Conservation (phyloP, 257 asterid species). For the Solanum ossicruentum region DNA sequence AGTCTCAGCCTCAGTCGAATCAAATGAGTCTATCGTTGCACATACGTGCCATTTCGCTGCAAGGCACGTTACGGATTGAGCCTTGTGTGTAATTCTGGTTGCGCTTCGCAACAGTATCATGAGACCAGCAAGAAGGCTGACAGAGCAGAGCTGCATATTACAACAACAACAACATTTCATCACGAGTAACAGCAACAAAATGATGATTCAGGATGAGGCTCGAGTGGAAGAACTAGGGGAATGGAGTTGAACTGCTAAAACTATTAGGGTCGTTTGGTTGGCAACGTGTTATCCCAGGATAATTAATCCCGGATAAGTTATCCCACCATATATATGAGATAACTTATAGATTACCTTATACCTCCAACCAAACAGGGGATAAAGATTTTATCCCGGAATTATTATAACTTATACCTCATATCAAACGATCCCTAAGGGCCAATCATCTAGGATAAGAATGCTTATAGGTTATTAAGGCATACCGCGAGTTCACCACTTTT, state of each 20-base stretch:
- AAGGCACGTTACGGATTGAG: slow-evolving; percentile 9
- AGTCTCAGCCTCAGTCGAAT: slow-evolving; percentile 1
- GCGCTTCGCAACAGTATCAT: slow-evolving; percentile 13
- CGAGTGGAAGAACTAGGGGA: background rate
- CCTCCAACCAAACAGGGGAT: no score
- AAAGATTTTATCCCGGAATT: no score
- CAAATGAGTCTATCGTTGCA: slow-evolving; percentile 10
- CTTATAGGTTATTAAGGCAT: background rate
- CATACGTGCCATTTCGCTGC: slow-evolving; percentile 19
- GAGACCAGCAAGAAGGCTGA: slow-evolving; percentile 10
- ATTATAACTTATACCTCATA: no score
- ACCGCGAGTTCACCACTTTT: slow-evolving; percentile 19
- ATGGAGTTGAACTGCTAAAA: background rate
- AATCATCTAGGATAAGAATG: background rate
- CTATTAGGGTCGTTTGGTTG: no score
- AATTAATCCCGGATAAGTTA: no score
- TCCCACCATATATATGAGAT: no score
- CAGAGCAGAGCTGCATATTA: slow-evolving; percentile 11
- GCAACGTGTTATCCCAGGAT: no score
- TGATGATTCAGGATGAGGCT: background rate
- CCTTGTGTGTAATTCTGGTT: slow-evolving; percentile 13
- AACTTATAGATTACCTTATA: no score
- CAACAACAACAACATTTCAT: background rate
- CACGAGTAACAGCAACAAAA: background rate
- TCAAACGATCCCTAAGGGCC: background rate